phyloP scores from a whole-genome alignment of 2,329 filamentous ascomycete genomes.

The Pseudocercospora pini-densiflorae region DNA sequence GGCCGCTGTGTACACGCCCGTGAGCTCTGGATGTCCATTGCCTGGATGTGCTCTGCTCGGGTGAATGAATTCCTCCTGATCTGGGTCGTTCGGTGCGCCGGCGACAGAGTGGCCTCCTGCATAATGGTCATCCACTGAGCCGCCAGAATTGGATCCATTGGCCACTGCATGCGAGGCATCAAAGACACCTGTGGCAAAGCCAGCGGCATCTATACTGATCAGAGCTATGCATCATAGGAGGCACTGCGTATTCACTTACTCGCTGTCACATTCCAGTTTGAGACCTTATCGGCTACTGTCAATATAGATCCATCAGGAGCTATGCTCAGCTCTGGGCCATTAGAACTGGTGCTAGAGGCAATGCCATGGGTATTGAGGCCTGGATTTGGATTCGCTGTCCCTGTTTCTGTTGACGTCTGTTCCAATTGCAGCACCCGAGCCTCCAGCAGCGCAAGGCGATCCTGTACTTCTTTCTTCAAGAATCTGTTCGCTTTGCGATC shows the following conservation, averaged over 20 bases:
- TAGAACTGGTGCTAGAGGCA: not conserved
- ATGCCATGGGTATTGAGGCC: not conserved
- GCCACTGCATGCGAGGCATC: not conserved
- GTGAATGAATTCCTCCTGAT: not conserved
- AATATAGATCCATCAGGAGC: not conserved
- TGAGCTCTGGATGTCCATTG: conserved; percentile 19
- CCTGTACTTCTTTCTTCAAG: conserved; percentile 33
- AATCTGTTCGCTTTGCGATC: conserved; percentile 32
- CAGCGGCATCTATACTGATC: not conserved
- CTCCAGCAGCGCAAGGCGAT: conserved; percentile 28
- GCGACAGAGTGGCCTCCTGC: not conserved
- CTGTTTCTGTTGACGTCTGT: not conserved
- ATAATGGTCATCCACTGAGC: not conserved
- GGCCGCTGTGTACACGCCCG: conserved; percentile 21
- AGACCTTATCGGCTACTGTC: conserved; percentile 7
- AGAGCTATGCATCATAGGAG: not conserved
- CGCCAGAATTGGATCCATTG: conserved; percentile 5
- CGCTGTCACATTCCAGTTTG: not conserved
- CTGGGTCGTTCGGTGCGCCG: conserved; percentile 2
- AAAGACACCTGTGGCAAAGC: not conserved
- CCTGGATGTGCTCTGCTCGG: not conserved
- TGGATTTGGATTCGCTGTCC: not conserved
- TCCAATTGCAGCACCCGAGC: conserved; percentile 27
- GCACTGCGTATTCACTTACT: not conserved
- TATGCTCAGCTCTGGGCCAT: not conserved